Conservation (phyloP, 164 flowering plant species). For the Umbilicus rupestris region DNA sequence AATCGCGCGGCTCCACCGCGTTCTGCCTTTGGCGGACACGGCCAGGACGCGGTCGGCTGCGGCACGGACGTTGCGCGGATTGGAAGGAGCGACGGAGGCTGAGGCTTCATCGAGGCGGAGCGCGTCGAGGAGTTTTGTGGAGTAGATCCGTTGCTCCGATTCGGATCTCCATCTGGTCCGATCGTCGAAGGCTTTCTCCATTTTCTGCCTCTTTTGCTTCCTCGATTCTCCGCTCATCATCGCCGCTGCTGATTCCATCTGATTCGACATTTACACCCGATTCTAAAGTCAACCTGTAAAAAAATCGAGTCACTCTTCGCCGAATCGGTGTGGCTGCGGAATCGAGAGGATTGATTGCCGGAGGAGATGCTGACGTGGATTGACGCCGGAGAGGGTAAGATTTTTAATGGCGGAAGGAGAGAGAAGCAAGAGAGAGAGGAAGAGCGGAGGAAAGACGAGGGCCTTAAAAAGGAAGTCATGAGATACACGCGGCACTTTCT, state of each 20-base stretch:
- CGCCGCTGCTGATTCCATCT: neutral
- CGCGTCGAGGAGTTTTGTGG: conserved; percentile 43
- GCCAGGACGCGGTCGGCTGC: conserved; percentile 52
- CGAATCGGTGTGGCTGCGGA: neutral
- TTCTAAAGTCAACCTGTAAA: neutral
- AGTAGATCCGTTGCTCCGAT: conserved; percentile 38
- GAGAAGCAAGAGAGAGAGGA: neutral
- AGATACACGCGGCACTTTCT: conserved; percentile 19
- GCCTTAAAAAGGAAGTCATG: conserved; percentile 14
- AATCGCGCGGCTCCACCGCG: conserved; percentile 64
- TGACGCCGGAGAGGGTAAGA: no score
- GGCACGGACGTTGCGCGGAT: conserved; percentile 20
- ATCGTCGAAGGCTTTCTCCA: neutral
- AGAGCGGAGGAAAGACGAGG: neutral
- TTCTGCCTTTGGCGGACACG: conserved; percentile 36
- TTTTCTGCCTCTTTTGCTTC: conserved; percentile 27
- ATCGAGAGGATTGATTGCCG: neutral
- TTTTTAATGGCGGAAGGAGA: neutral
- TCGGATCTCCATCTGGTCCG: conserved; percentile 28
- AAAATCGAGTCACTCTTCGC: neutral
- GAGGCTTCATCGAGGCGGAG: conserved; percentile 18
- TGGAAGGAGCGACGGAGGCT: neutral
- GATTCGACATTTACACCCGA: neutral
- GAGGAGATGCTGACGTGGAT: neutral
- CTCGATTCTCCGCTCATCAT: neutral